Evolutionary conservation across 2,329 filamentous ascomycete genomes (phyloP).

Genomic region (Chaetomium sp.): DNA sequence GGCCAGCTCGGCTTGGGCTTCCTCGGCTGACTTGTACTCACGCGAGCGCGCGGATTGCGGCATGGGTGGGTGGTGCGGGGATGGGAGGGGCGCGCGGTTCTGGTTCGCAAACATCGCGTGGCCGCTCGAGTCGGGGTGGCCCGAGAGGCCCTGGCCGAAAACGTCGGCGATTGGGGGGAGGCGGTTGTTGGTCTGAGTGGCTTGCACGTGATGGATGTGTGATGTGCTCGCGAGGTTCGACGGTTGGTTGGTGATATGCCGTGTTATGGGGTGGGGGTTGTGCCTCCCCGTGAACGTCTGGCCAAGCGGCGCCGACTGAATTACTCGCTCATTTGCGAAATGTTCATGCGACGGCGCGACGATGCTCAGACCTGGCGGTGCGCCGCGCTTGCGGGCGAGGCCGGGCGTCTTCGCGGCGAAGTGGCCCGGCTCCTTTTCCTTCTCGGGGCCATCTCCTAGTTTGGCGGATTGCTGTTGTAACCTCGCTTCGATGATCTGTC

Average conservation of each 20-base stretch:
- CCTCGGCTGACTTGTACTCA: constrained; percentile 94
- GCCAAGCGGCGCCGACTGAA: constrained; percentile 92
- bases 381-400: constrained; percentile 73
- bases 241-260: constrained; percentile 78
- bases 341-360: constrained; percentile 90
- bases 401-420: constrained; percentile 71
- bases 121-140: constrained; percentile 58
- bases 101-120: constrained; percentile 61
- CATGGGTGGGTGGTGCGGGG: constrained; percentile 69
- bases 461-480: constrained; percentile 85
- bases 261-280: constrained; percentile 72
- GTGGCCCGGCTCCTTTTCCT: constrained; percentile 53
- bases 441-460: constrained; percentile 64
- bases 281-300: constrained; percentile 94
- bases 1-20: constrained; percentile 86
- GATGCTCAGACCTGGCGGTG: constrained; percentile 88
- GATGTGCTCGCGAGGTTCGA: constrained; percentile 81
- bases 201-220: constrained; percentile 88
- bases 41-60: constrained; percentile 62
- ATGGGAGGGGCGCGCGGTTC: constrained; percentile 71
- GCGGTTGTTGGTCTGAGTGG: constrained; percentile 85
- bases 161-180: constrained; percentile 94
- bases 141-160: constrained; percentile 76
- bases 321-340: constrained; percentile 91
- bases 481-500: constrained; percentile 90